Evolutionary conservation across 441 rosid species (phyloP), one percentile per base, ranked within the genome.

Genomic region (Gossypium davidsonii): DNA sequence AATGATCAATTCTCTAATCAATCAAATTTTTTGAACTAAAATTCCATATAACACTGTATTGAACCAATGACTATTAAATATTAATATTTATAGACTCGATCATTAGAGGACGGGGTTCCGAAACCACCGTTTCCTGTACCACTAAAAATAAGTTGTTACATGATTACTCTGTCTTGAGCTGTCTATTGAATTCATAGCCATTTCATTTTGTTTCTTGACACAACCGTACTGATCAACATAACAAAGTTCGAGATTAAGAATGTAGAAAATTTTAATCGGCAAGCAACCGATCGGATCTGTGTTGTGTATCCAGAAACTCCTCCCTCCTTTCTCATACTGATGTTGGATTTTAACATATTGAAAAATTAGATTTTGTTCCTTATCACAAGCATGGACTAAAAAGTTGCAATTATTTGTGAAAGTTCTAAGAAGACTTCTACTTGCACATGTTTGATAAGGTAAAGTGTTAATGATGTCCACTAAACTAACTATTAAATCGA

Each of bases 231-330:
- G 73, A 58, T 86, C 88, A 28, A 87, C 78, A 78, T 81, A 85
- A 2, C 89, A 85, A 0, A 93, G 88, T 0, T 95, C 82, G 5
- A 97, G 77, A 80, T 87, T 62, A 52, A 6, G 67, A 4, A 18
- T 0, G 77, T 90, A 89, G 79, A 92, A 88, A 49, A 82, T 73
- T 73, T 88, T 83, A 56, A 88, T 89, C 0, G 90, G 89, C 80
- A 89, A 78, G 80, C 94, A 89, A 59, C 94, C 94, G 3, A 86
- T 42, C 1, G 89, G 91, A 3, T 88, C 90, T 0, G 89, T 87
- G 81, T 89, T 89, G 63, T 89, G 91, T 72, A 89, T 76, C 89
- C 91, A 87, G 71, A 87, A 89, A 46, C 91, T 74, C 79, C 94
- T 85, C 67, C 97, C 97, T 72, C 97, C 96, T 82, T 83, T 83